A percentile compares a stretch with the other conserved stretches of the same genome.
These are phyloP conservation scores for Conringia planisiliqua DNA, from an alignment of 345 rosid species.

Conservation along the genomic window DNA sequence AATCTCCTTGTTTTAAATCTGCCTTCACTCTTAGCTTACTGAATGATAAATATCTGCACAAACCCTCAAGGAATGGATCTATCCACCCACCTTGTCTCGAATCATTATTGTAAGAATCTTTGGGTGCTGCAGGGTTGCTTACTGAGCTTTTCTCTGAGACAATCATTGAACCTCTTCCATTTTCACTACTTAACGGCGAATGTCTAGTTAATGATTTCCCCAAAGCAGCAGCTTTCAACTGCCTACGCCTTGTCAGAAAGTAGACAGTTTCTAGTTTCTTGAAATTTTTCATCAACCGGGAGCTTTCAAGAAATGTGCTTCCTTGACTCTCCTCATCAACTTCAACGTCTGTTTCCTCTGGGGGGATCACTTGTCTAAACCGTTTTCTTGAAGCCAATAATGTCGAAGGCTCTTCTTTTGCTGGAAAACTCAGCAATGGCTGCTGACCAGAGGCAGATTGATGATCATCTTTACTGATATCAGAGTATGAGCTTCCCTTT, in stretches of 20 bases:
- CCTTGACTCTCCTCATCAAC: slow-evolving; percentile 45
- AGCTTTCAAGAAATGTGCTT: slow-evolving; percentile 54
- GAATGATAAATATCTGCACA: slow-evolving; percentile 85
- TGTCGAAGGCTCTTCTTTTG: slow-evolving; percentile 46
- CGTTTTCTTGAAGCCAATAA: slow-evolving; percentile 69
- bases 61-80: slow-evolving; percentile 89
- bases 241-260: slow-evolving; percentile 71
- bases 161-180: slow-evolving; percentile 63
- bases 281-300: slow-evolving; percentile 82
- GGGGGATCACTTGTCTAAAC: slow-evolving; percentile 44
- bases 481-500: slow-evolving; percentile 42
- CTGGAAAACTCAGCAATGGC: slow-evolving; percentile 38
- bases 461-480: slow-evolving; percentile 41
- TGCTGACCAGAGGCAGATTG: slow-evolving; percentile 40
- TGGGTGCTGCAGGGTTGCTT: slow-evolving; percentile 41
- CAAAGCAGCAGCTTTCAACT: slow-evolving; percentile 39
- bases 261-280: slow-evolving; percentile 88
- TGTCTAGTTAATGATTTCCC: slow-evolving; percentile 50
- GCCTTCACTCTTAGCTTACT: slow-evolving; percentile 84
- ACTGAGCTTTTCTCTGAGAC: slow-evolving; percentile 78
- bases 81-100: slow-evolving; percentile 73
- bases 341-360: slow-evolving; percentile 39
- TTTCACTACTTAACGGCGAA: slow-evolving; percentile 61
- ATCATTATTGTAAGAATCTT: slow-evolving; percentile 39
- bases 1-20: slow-evolving; percentile 87